Base-by-base conservation (phyloP, 148 eudicot genomes). In the Vaccinium macrocarpon region DNA sequence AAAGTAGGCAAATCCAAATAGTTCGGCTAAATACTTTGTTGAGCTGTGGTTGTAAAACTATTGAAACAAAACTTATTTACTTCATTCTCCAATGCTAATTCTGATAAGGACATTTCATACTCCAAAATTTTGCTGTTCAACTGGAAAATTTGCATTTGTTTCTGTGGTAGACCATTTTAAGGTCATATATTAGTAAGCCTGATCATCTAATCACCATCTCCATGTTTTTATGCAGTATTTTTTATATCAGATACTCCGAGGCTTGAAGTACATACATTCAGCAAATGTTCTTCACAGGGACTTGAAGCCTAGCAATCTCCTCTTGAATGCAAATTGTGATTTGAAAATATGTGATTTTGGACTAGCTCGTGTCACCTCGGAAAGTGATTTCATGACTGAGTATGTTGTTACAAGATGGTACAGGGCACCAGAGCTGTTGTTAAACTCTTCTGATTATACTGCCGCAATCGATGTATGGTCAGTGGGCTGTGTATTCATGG, bases 401-500 rank as follows among this genome's bases (percentile, higher is more conserved):
- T 94, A 96, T 87, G 99, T 96, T 78, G 76, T 72, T 16, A 72
- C 76, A 38, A 72, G 76, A 35, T 72, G 99, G 99, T 96, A 96
- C 81, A 90, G 99, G 84, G 93, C 99, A 64, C 99, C 99, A 70
- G 99, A 96, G 85, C 87, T 96, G 38, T 88, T 96, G 83, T 86
- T 96, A 46, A 94, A 94, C 87, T 96, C 99, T 85, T 96, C 99
- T 85, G 99, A 94, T 87, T 96, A 96, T 84, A 94, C 98, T 84
- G 89, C 98, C 52, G 99, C 99, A 35, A 96, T 96, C 85, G 99
- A 96, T 87, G 95, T 96, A 38, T 96, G 99, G 98, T 96, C 99
- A 42, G 98, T 96, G 53, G 99, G 99, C 49, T 96, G 99, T 90
- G 93, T 96, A 73, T 96, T 96, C 87, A 96, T 96, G 98, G 99